These are phyloP conservation scores for Calycina marina DNA, from an alignment of 2,329 filamentous ascomycete genomes.

Conservation along the genomic window DNA sequence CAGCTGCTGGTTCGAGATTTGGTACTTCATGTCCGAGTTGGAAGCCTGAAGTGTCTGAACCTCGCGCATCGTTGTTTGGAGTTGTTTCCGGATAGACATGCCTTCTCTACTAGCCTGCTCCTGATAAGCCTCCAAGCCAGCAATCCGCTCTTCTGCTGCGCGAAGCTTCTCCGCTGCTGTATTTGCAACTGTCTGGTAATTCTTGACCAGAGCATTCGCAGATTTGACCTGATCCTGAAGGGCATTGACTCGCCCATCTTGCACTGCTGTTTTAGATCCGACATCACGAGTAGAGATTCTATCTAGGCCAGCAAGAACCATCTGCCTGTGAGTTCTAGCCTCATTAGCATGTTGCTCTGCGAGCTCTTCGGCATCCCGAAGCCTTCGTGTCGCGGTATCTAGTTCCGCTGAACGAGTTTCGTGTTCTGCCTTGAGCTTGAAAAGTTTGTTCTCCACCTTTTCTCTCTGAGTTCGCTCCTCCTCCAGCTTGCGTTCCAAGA, in stretches of 20 bases:
- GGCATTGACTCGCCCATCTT: conserved; percentile 52
- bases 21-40: conserved; percentile 69
- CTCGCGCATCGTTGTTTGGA: conserved; percentile 74
- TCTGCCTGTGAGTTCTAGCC: conserved; percentile 70
- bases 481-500: conserved; percentile 68
- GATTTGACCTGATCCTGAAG: conserved; percentile 68
- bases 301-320: conserved; percentile 69
- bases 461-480: conserved; percentile 71
- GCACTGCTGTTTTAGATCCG: conserved; percentile 30
- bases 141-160: conserved; percentile 89
- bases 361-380: conserved; percentile 77
- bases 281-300: conserved; percentile 47
- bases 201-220: conserved; percentile 67
- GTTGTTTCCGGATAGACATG: conserved; percentile 74
- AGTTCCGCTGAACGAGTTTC: conserved; percentile 69
- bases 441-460: conserved; percentile 60
- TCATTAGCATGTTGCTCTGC: conserved; percentile 79
- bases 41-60: conserved; percentile 67
- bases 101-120: conserved; percentile 93
- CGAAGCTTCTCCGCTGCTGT: conserved; percentile 76
- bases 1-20: conserved; percentile 72
- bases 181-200: conserved; percentile 82
- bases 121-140: conserved; percentile 90
- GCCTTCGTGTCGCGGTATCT: conserved; percentile 54
- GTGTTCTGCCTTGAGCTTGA: conserved; percentile 66